These are phyloP conservation scores for Inga laurina DNA, from an alignment of 306 rosid species.

Conservation along the genomic window DNA sequence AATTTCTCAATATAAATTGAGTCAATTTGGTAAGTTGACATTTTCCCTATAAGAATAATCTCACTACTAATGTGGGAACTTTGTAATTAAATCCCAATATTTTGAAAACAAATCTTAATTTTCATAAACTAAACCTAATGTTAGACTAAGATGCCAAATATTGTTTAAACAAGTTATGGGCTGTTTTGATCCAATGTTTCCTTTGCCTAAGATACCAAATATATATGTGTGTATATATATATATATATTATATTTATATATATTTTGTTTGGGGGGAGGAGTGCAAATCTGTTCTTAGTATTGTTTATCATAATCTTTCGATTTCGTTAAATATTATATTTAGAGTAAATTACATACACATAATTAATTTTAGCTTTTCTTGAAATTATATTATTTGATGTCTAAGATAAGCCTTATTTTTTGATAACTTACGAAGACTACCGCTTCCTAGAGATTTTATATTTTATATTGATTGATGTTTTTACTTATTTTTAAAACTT, in stretches of 20 bases:
- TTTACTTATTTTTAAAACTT: no score
- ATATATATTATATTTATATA: no score
- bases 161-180: not conserved
- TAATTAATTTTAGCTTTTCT: not conserved
- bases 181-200: not conserved
- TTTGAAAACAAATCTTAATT: not conserved
- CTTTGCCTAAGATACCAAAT: not conserved
- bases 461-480: no score
- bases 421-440: no score
- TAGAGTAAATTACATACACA: not conserved
- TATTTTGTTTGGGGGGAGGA: not conserved
- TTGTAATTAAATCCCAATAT: not conserved
- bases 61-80: not conserved
- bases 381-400: no score
- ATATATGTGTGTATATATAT: no score
- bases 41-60: not conserved
- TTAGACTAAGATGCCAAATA: not conserved
- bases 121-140: not conserved
- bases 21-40: not conserved
- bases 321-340: not conserved
- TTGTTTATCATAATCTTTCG: not conserved
- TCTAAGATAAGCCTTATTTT: no score
- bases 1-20: not conserved
- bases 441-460: no score
- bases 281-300: not conserved